Evolutionary conservation across 352 stramenopile species (phyloP), one percentile per base, ranked within the genome.

Genomic region (Phytophthora rubi): DNA sequence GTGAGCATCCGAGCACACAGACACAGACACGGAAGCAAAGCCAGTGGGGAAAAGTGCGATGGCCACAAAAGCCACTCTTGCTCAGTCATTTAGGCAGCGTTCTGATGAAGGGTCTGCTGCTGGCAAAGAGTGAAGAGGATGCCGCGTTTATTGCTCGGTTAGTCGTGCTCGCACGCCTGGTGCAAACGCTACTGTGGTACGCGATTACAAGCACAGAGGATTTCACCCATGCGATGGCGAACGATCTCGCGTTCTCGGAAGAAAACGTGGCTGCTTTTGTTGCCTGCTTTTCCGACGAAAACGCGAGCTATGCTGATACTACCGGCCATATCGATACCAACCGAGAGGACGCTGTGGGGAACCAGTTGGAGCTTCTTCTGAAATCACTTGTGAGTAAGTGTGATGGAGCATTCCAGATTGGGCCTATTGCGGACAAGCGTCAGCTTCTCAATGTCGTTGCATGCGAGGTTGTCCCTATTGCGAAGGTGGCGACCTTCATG

Each of bases 11-110:
- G 15, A 93, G 72, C 33, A 96, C 89, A 1, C 89, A 96, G 59
- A 96, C 89, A 3, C 86, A 93, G 64, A 96, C 89, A n/a, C 85
- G 85, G 9, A 94, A 94, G 70, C 87, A 94, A 59, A 94, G 87
- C 51, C 83, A 93, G 59, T 94, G 87, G 87, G 83, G 83, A 2
- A 94, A 94, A 68, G 82, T 94, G 16, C 82, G 87, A 33, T 90
- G 83, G 70, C 87, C 87, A 4, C 83, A 81, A 10, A 94, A 94
- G 63, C 89, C 89, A 15, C 49, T 96, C 42, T 53, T 96, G 62
- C 71, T 94, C 7, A 81, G 75, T 44, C 85, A 96, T 70, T 71
- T 96, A 28, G 87, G 86, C 3, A 91, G 82, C 9, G 75, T 96
- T 33, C 56, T 94, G 28, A 86, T 89, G 26, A 92, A 92, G 26